Base-by-base conservation (phyloP, 352 stramenopile genomes). In the Phytophthora pluvialis region DNA sequence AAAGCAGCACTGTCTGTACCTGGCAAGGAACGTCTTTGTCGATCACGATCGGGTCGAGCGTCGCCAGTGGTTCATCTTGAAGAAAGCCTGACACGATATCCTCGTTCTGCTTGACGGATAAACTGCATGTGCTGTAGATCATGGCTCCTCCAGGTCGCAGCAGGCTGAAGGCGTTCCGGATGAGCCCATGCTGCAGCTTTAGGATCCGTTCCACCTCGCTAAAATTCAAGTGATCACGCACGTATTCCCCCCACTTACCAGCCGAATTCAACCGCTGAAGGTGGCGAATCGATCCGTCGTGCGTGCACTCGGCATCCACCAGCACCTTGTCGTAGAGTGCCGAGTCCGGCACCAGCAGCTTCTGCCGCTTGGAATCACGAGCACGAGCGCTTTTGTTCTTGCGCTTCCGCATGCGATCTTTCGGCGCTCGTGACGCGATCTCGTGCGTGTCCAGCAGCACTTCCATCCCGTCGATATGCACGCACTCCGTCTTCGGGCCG, bases 111-210 rank as follows among this genome's bases (percentile, higher is more conserved):
- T 87, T 81, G 16, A 91, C 56, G 1, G 89, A 97, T 15, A 99
- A 78, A 51, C 93, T 98, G 74, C 96, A 98, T 7, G 94, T 99
- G 54, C 91, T 97, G 72, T 99, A 99, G n/a, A 99, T 85, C 77
- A 99, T 84, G 6, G 62, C 83, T 10, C 96, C 96, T 35, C 94
- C 94, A 12, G 67, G 69, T 56, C 81, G 83, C n/a, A 99, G 76
- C 32, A 97, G 52, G 16, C 76, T 70, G 75, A 98, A 98, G 7
- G 93, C 95, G 32, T 95, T 97, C 4, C 76, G 68, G 15, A 94
- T 88, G 26, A 94, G 58, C 10, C 60, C 80, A 46, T 64, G 62
- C 61, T 94, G 86, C 12, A 94, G 58, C n/a, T 68, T 60, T 13
- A 88, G 53, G 33, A 94, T 92, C 9, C 80, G 81, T 33, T 81